These are phyloP conservation scores for Hericium rajendrae DNA, from an alignment of 768 basidiomycete species.

Conservation along the genomic window DNA sequence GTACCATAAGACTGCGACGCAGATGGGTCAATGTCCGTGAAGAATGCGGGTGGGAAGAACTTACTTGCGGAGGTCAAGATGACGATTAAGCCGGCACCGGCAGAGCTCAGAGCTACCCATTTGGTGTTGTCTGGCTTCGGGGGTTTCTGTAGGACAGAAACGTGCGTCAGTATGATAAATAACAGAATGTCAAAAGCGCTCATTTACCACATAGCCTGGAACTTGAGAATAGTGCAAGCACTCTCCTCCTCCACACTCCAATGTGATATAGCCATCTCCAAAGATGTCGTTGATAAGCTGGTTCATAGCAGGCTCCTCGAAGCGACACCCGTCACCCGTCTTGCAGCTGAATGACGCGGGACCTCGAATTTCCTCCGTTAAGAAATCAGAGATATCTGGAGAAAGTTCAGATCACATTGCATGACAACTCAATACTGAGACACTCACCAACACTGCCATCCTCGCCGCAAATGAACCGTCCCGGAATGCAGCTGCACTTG, in stretches of 20 bases:
- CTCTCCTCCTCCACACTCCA: conserved; percentile 83
- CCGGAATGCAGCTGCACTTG: conserved; percentile 88
- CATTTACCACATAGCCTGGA: conserved; percentile 78
- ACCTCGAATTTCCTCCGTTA: conserved; percentile 81
- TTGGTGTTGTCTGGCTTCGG: conserved; percentile 73
- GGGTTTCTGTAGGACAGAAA: conserved; percentile 40
- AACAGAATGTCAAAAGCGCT: background rate
- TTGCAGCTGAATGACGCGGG: conserved; percentile 82
- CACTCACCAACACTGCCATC: conserved; percentile 82
- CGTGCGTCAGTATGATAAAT: background rate
- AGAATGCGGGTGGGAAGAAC: conserved; percentile 4
- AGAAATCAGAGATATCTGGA: conserved; percentile 88
- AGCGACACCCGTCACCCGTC: conserved; percentile 65
- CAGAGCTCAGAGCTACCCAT: conserved; percentile 81
- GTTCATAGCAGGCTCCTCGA: conserved; percentile 97
- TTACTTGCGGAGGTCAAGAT: conserved; percentile 53
- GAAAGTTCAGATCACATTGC: background rate
- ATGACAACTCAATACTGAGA: background rate
- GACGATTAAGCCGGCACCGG: conserved; percentile 68
- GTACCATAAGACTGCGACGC: conserved; percentile 72
- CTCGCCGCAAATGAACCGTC: conserved; percentile 90
- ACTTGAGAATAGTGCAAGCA: conserved; percentile 91
- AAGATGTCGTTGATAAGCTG: conserved; percentile 88
- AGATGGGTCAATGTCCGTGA: background rate
- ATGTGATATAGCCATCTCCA: conserved; percentile 82